These are phyloP conservation scores for Rhizophora mangle DNA, from an alignment of 345 rosid genomes.

Conservation along the genomic window DNA sequence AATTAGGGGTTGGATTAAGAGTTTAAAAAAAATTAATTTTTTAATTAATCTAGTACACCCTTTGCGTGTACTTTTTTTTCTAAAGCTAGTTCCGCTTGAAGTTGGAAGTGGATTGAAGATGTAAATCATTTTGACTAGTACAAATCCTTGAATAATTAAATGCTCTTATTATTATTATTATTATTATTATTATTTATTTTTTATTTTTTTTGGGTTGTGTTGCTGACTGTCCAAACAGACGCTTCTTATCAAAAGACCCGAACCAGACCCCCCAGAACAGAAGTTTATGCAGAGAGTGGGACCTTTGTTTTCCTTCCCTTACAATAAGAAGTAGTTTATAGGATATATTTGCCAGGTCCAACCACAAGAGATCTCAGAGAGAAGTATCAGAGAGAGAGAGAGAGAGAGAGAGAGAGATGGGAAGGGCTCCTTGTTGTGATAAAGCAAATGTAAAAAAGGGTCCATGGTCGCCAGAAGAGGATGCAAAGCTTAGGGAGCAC, in stretches of 20 bases:
- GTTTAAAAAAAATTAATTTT: conserved; percentile 7
- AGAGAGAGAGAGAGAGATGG: conserved; percentile 48
- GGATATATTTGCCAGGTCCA: neutral
- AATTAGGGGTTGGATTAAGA: too few relatives aligned
- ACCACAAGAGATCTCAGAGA: conserved; percentile 11
- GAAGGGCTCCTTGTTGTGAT: conserved; percentile 97
- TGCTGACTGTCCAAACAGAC: neutral
- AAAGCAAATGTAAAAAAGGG: conserved; percentile 94
- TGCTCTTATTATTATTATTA: neutral
- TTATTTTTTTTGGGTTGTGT: too few relatives aligned
- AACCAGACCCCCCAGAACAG: neutral
- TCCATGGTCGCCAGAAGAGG: conserved; percentile 98
- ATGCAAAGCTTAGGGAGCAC: conserved; percentile 76
- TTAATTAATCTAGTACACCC: neutral
- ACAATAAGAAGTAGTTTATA: neutral
- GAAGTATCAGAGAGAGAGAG: conserved; percentile 16
- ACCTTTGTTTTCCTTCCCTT: neutral
- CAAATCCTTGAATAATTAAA: neutral
- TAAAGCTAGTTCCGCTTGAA: conserved; percentile 9
- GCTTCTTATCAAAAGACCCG: conserved; percentile 26
- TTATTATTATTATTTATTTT: neutral
- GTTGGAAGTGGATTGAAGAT: conserved; percentile 29
- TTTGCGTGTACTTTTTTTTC: neutral
- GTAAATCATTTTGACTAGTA: conserved; percentile 40
- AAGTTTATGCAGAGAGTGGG: conserved; percentile 19